Base-by-base conservation (phyloP, 345 rosid species). In the Citrus reticulata region DNA sequence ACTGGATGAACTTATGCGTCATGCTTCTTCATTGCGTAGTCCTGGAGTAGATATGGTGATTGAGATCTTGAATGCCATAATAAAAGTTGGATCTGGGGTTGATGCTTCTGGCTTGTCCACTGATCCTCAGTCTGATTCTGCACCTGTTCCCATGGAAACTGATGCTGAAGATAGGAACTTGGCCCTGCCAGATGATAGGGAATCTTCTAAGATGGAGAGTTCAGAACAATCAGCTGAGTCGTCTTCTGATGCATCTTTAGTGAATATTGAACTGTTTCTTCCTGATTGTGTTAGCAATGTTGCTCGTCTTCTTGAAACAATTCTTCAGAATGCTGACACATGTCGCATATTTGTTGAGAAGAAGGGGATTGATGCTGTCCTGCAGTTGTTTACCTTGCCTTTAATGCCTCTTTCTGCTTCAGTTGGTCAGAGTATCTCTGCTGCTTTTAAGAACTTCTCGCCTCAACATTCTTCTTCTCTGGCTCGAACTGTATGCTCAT, bases 251-350 rank as follows among this genome's bases (percentile, higher is more conserved):
- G 39, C 88, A 82, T 70, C 90, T 39, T 75, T 70, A 20, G 78
- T 66, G 77, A 91, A 89, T 59, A 62, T 85, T 42, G 99, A 95
- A 81, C 82, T 82, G 65, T 91, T 91, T 81, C 94, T 95, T 79
- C 97, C 97, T 57, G 97, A 92, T 80, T 93, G 89, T 88, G 91
- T 91, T 54, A 82, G 83, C 83, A 92, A 95, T 87, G 90, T 81
- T 81, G 92, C 96, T 75, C 96, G 92, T 62, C 97, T 95, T 81
- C 93, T 95, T 80, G 99, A 95, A 82, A 89, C 97, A 64, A 85
- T 95, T 82, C 97, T 95, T 86, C 98, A 95, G 86, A 93, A 95
- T 89, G 96, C 97, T 35, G 98, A 93, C 78, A 92, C 95, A 35
- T 95, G 98, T 61, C 93, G 93, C 61, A 84, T 92, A 59, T 95